Evolutionary conservation across 305 asterid genomes (phyloP).

Genomic region (Euphrasia arctica): DNA sequence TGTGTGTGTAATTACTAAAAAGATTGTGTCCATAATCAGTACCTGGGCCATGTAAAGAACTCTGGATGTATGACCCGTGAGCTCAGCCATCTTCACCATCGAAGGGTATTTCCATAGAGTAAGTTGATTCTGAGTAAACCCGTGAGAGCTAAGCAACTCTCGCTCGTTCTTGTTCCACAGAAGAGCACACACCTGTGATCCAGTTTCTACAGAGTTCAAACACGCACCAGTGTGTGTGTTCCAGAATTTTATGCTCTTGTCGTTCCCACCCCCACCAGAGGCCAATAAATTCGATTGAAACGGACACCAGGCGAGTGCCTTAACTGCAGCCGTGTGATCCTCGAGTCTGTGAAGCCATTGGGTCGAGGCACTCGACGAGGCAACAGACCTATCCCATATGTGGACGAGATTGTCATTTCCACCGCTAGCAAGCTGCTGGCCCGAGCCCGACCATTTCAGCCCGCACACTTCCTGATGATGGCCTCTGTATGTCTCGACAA

Average conservation of each 20-base stretch:
- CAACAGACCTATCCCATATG: slow-evolving; percentile 71
- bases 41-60: slow-evolving; percentile 91
- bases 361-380: slow-evolving; percentile 52
- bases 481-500: slow-evolving; percentile 66
- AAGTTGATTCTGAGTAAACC: slow-evolving; percentile 87
- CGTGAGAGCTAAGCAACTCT: slow-evolving; percentile 80
- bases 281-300: slow-evolving; percentile 80
- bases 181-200: slow-evolving; percentile 86
- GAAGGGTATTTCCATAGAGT: slow-evolving; percentile 95
- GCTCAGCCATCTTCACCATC: slow-evolving; percentile 87
- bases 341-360: slow-evolving; percentile 84
- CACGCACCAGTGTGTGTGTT: slow-evolving; percentile 90
- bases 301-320: slow-evolving; percentile 97
- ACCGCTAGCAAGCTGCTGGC: slow-evolving; percentile 86
- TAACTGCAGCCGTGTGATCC: slow-evolving; percentile 83
- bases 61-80: slow-evolving; percentile 85
- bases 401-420: slow-evolving; percentile 81
- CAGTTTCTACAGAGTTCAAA: slow-evolving; percentile 83
- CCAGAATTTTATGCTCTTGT: slow-evolving; percentile 79
- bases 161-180: slow-evolving; percentile 90
- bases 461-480: slow-evolving; percentile 90
- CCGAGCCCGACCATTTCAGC: slow-evolving; percentile 82
- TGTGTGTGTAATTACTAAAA: too few species aligned
- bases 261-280: slow-evolving; percentile 82
- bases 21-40: not conserved